Evolutionary conservation across 2,329 filamentous ascomycete genomes (phyloP).

Genomic region (Onygenales sp.): DNA sequence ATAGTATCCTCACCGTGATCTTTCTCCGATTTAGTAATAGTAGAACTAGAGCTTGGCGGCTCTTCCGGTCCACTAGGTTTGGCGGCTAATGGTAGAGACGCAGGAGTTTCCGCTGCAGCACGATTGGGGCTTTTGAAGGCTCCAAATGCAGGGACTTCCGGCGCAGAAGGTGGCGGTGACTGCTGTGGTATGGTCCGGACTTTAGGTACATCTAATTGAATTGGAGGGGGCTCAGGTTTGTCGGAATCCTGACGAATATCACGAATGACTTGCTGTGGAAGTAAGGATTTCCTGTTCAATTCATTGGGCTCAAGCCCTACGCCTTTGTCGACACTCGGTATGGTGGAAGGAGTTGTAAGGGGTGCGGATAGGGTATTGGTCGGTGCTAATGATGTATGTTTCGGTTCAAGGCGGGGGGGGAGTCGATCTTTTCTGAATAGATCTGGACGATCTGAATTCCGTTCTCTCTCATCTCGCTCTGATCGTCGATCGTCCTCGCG

Average conservation of each 20-base stretch:
- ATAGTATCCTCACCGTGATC: slow-evolving; percentile 14
- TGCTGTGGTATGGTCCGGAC: slow-evolving; percentile 20
- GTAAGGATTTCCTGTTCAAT: neutral
- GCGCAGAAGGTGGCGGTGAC: slow-evolving; percentile 29
- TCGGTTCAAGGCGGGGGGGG: slow-evolving; percentile 15
- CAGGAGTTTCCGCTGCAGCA: slow-evolving; percentile 10
- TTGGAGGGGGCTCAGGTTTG: slow-evolving; percentile 17
- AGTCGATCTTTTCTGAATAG: slow-evolving; percentile 32
- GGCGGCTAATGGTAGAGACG: slow-evolving; percentile 17
- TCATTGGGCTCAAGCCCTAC: slow-evolving; percentile 7
- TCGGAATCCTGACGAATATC: slow-evolving; percentile 25
- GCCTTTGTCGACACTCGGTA: neutral
- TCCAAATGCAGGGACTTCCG: slow-evolving; percentile 35
- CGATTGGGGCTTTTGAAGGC: slow-evolving; percentile 25
- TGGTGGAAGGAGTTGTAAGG: neutral
- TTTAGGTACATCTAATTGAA: slow-evolving; percentile 20
- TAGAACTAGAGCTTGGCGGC: neutral
- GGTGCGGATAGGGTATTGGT: slow-evolving; percentile 6
- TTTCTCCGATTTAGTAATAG: slow-evolving; percentile 14
- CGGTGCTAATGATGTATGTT: slow-evolving; percentile 14
- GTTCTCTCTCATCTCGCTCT: slow-evolving; percentile 15
- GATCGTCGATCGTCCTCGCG: slow-evolving; percentile 22
- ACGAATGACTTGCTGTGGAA: slow-evolving; percentile 6
- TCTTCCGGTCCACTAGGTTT: neutral
- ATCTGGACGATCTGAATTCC: slow-evolving; percentile 21